Base-by-base conservation (phyloP, 352 stramenopile genomes). In the Stramenopiles sp. region DNA sequence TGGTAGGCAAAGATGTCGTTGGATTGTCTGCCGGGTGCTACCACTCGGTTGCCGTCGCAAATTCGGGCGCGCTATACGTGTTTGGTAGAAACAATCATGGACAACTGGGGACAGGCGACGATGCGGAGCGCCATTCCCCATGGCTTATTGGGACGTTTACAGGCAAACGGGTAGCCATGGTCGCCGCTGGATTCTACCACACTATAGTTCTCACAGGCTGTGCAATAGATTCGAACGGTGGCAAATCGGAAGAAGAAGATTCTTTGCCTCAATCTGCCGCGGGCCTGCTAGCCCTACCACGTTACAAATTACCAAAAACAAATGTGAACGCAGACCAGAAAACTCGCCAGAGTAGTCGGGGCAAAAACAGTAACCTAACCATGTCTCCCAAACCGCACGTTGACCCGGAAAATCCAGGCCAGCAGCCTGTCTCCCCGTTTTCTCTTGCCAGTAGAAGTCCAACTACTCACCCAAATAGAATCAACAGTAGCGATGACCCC, bases 71-170 rank as follows among this genome's bases (percentile, higher is more conserved):
- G 37, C 75, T 96, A 36, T 96, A 90, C 76, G 90, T 96, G 0
- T 96, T 94, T 80, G 90, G 90, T 1, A 80, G 89, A n/a, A 96
- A 96, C 75, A 95, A 96, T 71, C 90, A 96, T 53, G 91, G 91
- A 0, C 90, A 96, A 79, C 77, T 96, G 0, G 90, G 89, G 1
- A 95, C 88, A 0, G 89, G 89, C 0, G 90, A 96, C 73, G 90
- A 86, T 0, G 90, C 81, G 31, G 90, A 96, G 77, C 85, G 88
- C 0, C 33, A 93, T 12, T 89, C 84, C 76, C 89, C 89, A 0
- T 90, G 85, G 32, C 83, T 87, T 3, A 85, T 96, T 37, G 88
- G 94, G 73, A 83, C 88, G 33, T 96, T 96, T 77, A 78, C 92
- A 1, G 90, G 88, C 0, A 93, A 95, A 43, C 83, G 87, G 34